Evolutionary conservation across 345 rosid genomes (phyloP), one percentile per base, ranked within the genome.

Genomic region (Linum trigynum): DNA sequence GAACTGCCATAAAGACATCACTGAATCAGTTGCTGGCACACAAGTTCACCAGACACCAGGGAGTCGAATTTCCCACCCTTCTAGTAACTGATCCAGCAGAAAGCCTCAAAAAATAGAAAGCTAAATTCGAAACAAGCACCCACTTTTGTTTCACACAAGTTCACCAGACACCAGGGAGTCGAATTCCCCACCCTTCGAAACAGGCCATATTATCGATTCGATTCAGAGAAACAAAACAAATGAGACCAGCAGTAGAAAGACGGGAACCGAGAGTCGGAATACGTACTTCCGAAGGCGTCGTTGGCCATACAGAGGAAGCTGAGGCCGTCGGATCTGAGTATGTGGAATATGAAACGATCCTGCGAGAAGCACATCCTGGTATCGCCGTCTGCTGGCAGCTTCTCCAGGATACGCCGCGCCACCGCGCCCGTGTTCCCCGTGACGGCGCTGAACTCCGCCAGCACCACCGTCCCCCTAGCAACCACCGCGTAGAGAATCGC

Each of bases 361-460:
- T 94, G 99, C 0, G 99, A 90, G 83, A 90, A 90, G 72, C 96
- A 94, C 15, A 88, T 82, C 75, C 95, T 78, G 39, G 89, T 77
- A 57, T 90, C 90, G 61, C 83, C 79, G 71, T 72, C 91, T 60
- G 73, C 71, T 23, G 88, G 95, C 5, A 94, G 86, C 75, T 87
- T 94, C 87, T 94, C 96, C 39, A 94, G 83, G 70, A 94, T 85
- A 82, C 97, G 79, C 36, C 99, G 73, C 7, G 85, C 85, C 41
- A 94, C 92, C 12, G 97, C 92, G 66, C 96, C 97, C 1, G 89
- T 71, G 78, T 94, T 94, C 53, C 99, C 99, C 5, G 95, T 83
- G 60, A 88, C 97, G 45, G 95, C 99, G 78, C 92, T 90, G 82
- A 94, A 94, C 77, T 94, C 99, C 36, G 99, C 92, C 61, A 94